Evolutionary conservation across 306 rosid genomes (phyloP).

Genomic region (Glycine latifolia): DNA sequence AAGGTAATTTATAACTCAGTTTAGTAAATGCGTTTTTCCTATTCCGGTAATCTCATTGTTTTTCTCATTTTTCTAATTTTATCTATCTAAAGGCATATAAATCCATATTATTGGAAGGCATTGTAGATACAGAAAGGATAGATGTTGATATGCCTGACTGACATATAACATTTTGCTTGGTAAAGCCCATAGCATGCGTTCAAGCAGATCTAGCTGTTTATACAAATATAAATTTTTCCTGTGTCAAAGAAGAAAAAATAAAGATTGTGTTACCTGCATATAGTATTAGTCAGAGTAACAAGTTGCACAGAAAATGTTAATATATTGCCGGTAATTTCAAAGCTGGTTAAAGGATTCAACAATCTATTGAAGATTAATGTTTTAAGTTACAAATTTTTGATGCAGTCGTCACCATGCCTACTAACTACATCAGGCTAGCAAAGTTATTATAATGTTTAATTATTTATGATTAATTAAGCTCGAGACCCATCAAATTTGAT

Average conservation of each 20-base stretch:
- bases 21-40: slow-evolving; percentile 14
- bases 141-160: slow-evolving; percentile 49
- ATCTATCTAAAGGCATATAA: slow-evolving; percentile 8
- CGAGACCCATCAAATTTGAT: too few species aligned
- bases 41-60: background rate
- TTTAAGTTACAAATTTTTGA: too few species aligned
- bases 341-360: slow-evolving; percentile 30
- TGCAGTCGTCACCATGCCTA: too few species aligned
- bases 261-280: too few species aligned
- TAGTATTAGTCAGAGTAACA: slow-evolving; percentile 26
- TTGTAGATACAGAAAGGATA: slow-evolving; percentile 50
- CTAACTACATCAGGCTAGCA: too few species aligned
- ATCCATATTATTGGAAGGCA: slow-evolving; percentile 35
- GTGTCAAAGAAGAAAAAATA: background rate
- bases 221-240: slow-evolving; percentile 20
- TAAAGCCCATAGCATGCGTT: slow-evolving; percentile 41
- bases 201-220: slow-evolving; percentile 9
- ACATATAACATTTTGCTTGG: slow-evolving; percentile 37
- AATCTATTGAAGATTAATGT: background rate
- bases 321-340: slow-evolving; percentile 50
- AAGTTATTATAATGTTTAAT: too few species aligned
- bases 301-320: slow-evolving; percentile 23
- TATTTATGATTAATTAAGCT: too few species aligned
- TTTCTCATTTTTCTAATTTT: slow-evolving; percentile 9
- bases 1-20: background rate